phyloP scores from a whole-genome alignment of 2,329 filamentous ascomycete species.

The Diaporthe aspalathi region DNA sequence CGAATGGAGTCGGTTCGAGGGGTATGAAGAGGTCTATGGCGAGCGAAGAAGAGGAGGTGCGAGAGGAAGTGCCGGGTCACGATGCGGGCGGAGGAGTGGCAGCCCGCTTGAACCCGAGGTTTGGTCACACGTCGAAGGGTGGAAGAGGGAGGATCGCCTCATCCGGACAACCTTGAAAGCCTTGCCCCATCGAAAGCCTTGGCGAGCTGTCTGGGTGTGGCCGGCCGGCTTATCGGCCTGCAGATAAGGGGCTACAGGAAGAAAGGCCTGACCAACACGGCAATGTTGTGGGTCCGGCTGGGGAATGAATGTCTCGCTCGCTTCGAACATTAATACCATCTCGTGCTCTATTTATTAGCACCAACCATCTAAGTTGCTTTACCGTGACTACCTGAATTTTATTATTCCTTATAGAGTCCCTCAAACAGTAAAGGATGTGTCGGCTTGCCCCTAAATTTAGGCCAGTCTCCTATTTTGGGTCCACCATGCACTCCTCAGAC shows the following conservation, averaged over 20 bases:
- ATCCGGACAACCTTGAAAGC: slow-evolving; percentile 37
- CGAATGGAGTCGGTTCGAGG: not conserved
- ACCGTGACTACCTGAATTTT: not conserved
- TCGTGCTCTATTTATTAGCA: not conserved
- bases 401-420: not conserved
- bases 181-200: slow-evolving; percentile 34
- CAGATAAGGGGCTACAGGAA: slow-evolving; percentile 3
- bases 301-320: too few relatives aligned
- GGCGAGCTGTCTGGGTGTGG: not conserved
- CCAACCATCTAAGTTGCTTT: not conserved
- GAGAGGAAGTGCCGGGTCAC: slow-evolving; percentile 4
- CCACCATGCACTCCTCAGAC: not conserved
- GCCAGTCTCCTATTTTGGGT: not conserved
- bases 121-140: slow-evolving; percentile 35
- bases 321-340: not conserved
- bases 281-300: not conserved
- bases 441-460: not conserved
- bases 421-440: not conserved
- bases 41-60: not conserved
- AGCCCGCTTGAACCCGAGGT: slow-evolving; percentile 34
- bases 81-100: slow-evolving; percentile 32
- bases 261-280: not conserved
- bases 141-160: slow-evolving; percentile 34
- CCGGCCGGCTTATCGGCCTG: slow-evolving; percentile 15
- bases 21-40: not conserved